Percentiles rank a stretch among this genome's conserved stretches.
Conservation (phyloP, 2,329 filamentous ascomycete genomes). For the Xylaria sp. region DNA sequence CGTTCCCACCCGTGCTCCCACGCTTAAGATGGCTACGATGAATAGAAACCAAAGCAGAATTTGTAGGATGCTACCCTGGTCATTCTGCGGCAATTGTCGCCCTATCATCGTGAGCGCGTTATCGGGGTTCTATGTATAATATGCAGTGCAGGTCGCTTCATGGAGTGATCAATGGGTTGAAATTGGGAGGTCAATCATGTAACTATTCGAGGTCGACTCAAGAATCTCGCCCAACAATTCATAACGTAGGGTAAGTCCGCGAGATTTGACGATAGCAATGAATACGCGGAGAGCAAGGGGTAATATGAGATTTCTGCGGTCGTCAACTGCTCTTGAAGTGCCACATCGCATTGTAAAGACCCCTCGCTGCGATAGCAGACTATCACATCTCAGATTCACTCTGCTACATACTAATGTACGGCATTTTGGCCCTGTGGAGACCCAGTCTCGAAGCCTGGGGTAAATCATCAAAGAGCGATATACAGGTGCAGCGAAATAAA, state of each 20-base stretch:
- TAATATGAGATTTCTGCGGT: background rate
- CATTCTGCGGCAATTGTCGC: conserved; percentile 3
- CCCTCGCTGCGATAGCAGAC: background rate
- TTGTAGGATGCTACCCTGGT: conserved; percentile 25
- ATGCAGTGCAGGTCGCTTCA: background rate
- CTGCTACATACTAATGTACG: background rate
- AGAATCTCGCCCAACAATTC: background rate
- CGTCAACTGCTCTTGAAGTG: background rate
- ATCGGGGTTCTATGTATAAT: background rate
- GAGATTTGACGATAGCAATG: background rate
- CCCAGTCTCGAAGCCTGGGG: background rate
- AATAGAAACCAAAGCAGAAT: conserved; percentile 32
- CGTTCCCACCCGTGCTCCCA: conserved; percentile 26
- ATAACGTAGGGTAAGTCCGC: background rate
- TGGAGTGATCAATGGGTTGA: background rate
- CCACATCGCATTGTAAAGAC: background rate
- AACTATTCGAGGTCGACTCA: background rate
- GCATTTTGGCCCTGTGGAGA: background rate
- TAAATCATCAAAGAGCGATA: background rate
- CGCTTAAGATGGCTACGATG: conserved; percentile 25
- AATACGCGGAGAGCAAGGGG: background rate
- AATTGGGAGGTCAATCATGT: background rate
- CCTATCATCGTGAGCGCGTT: conserved; percentile 13
- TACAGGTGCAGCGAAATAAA: background rate
- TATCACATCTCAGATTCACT: conserved; percentile 6